Evolutionary conservation across 352 stramenopile genomes (phyloP), one percentile per base, ranked within the genome.

Genomic region (Phytopythium helicoides): DNA sequence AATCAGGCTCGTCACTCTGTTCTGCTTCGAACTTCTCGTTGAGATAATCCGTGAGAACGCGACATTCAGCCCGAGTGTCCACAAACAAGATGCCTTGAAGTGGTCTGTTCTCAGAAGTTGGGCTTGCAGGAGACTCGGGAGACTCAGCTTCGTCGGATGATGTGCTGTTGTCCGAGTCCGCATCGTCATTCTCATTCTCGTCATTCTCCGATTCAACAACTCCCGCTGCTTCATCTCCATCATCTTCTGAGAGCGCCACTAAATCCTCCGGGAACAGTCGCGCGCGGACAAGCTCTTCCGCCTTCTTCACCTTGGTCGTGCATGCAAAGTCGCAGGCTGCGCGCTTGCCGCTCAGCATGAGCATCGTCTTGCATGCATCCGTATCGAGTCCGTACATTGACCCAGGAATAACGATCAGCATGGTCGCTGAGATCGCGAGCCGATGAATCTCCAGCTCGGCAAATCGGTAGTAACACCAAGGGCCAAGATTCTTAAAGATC

Each of bases 11-110:
- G 22, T 64, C 54, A 19, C 49, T 52, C 1, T 31, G 14, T 6
- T 54, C 19, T 12, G 36, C 15, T 11, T 51, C 60, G 36, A 90
- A 76, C 26, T 80, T 81, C 19, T 77, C 72, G 50, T 93, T 94
- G 3, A 96, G 63, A 46, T 64, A 95, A 39, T 95, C 86, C 1
- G 66, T 81, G 47, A 95, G 38, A 3, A 94, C 76, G 44, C 82
- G 86, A 35, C 80, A 90, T 56, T 93, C 85, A 21, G 74, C 72
- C n/a, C 87, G 77, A 18, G 79, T 90, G 39, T 88, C 76, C 11
- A 95, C 86, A 48, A 95, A 95, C 37, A 96, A 62, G 28, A 96
- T 93, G 18, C 83, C 84, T 38, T 90, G 76, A n/a, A 87, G 54
- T 11, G 10, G 22, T 7, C 44, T 22, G 6, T 9, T 25, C 14